These are phyloP conservation scores for Wickerhamiella australiensis DNA, from an alignment of 805 yeast species.

Conservation along the genomic window DNA sequence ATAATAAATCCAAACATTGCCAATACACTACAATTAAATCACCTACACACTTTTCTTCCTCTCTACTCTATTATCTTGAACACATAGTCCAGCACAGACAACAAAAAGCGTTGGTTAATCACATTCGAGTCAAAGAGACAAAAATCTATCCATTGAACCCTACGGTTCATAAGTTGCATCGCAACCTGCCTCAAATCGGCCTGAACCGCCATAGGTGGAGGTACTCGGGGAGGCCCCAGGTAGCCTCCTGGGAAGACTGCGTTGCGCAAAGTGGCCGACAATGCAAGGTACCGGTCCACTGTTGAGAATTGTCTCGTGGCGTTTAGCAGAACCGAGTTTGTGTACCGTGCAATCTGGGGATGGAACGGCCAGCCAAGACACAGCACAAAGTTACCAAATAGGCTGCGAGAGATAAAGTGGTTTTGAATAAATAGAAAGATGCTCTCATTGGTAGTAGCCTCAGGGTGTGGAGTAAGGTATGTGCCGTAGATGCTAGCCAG, in stretches of 20 bases:
- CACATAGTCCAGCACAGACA: conserved; percentile 1
- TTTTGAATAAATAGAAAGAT: conserved; percentile 2
- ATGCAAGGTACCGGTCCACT: background rate
- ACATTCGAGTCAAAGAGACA: background rate
- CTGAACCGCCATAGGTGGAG: conserved; percentile 1
- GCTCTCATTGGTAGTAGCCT: background rate
- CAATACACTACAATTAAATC: too few relatives aligned
- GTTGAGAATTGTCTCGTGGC: background rate
- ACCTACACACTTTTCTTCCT: too few relatives aligned
- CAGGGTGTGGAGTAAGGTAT: background rate
- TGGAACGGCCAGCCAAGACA: conserved; percentile 1
- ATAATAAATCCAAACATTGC: too few relatives aligned
- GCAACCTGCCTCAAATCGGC: background rate
- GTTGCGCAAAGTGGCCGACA: background rate
- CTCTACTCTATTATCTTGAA: background rate
- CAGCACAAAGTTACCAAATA: background rate
- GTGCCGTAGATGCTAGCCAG: background rate
- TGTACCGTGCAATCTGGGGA: background rate
- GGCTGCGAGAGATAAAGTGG: conserved; percentile 1
- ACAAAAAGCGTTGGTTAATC: conserved; percentile 5
- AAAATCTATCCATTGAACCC: background rate
- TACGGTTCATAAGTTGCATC: background rate
- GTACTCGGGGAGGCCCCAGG: conserved; percentile 8
- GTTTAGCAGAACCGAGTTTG: background rate
- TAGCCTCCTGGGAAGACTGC: conserved; percentile 9